A percentile compares a stretch with the other conserved stretches of the same genome.
phyloP scores from a whole-genome alignment of 148 eudicot species.

The Arctostaphylos glauca region DNA sequence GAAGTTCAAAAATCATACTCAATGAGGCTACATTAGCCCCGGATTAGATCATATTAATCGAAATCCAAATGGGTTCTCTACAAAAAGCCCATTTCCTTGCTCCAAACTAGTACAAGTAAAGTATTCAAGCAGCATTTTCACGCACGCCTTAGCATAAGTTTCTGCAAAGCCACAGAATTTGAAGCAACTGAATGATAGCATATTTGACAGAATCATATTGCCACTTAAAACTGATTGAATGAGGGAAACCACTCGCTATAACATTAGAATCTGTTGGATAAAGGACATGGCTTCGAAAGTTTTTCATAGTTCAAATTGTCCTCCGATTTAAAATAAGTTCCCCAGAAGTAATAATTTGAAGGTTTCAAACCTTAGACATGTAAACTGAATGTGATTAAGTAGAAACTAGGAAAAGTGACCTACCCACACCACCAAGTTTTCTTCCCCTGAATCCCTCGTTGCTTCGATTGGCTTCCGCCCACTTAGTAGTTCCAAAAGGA shows the following conservation, averaged over 20 bases:
- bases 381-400: neutral
- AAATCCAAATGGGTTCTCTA: neutral
- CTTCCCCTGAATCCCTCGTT: conserved; percentile 74
- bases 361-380: neutral
- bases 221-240: neutral
- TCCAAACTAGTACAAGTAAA: neutral
- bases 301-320: neutral
- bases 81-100: too few relatives aligned
- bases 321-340: neutral
- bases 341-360: neutral
- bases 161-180: neutral
- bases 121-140: too few relatives aligned
- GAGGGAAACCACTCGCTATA: neutral
- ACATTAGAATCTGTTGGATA: neutral
- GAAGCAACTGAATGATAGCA: neutral
- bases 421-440: conserved; percentile 95
- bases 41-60: neutral
- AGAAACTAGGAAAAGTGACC: conserved; percentile 25
- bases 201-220: neutral
- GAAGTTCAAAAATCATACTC: neutral
- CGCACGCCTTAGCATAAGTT: neutral
- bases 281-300: neutral
- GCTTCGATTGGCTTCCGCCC: conserved; percentile 89
- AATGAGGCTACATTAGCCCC: neutral
- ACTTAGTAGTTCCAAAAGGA: conserved; percentile 79